These are phyloP conservation scores for Fonsecaea erecta DNA, from an alignment of 2,329 filamentous ascomycete species.

Conservation along the genomic window DNA sequence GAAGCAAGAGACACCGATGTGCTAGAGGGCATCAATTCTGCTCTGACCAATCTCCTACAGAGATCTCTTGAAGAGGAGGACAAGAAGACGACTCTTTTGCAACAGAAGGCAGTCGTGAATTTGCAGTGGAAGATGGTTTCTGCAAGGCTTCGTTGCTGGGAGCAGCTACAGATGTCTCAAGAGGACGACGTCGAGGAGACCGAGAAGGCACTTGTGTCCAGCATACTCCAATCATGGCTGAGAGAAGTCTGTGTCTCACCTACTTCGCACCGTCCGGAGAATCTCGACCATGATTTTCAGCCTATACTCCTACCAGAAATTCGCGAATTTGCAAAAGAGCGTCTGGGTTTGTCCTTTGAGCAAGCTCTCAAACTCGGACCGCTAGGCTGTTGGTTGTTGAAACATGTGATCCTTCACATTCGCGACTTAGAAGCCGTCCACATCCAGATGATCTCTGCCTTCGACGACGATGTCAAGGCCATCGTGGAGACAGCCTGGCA, in stretches of 20 bases:
- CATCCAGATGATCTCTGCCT: conserved; percentile 8
- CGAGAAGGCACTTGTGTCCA: conserved; percentile 6
- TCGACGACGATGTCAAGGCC: conserved; percentile 27
- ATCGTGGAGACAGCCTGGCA: conserved; percentile 49
- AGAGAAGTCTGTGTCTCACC: conserved; percentile 13
- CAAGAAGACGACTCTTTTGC: conserved; percentile 12
- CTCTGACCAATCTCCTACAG: conserved; percentile 22
- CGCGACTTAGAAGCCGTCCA: conserved; percentile 8
- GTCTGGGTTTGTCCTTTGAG: conserved; percentile 26
- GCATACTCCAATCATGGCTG: conserved; percentile 9
- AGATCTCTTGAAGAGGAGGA: conserved; percentile 16
- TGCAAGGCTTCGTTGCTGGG: conserved; percentile 15
- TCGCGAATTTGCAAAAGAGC: conserved; percentile 25
- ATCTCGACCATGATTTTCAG: not conserved
- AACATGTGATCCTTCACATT: conserved; percentile 12
- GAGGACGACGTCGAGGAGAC: not conserved
- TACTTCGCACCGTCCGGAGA: not conserved
- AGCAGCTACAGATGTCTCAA: conserved; percentile 9
- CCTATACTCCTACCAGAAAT: conserved; percentile 9
- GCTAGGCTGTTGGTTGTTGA: conserved; percentile 13
- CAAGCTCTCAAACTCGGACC: conserved; percentile 28
- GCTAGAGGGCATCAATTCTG: conserved; percentile 3
- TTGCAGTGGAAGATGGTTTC: conserved; percentile 26
- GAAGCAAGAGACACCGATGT: conserved; percentile 12
- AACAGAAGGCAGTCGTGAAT: conserved; percentile 22